Percentiles rank a stretch among this genome's conserved stretches.
Evolutionary conservation across 805 yeast genomes (phyloP).

Genomic region (Metschnikowia peoriensis): DNA sequence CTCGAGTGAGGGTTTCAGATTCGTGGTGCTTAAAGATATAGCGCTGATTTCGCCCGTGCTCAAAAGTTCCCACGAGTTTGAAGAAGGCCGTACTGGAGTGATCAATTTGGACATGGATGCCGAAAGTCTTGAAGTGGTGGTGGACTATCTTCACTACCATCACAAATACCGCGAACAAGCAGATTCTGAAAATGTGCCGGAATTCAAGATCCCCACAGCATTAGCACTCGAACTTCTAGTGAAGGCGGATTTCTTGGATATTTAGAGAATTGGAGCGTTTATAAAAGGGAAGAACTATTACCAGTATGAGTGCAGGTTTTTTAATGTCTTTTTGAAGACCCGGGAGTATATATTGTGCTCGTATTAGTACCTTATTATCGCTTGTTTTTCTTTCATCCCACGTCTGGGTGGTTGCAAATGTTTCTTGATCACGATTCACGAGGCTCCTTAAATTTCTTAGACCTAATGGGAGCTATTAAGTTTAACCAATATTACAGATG

Average conservation of each 20-base stretch:
- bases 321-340: neutral
- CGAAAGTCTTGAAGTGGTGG: conserved; percentile 69
- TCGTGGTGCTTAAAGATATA: conserved; percentile 64
- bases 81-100: conserved; percentile 58
- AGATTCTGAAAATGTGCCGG: conserved; percentile 63
- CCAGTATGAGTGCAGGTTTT: too few relatives aligned
- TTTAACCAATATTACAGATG: too few relatives aligned
- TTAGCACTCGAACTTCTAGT: conserved; percentile 88
- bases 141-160: conserved; percentile 81
- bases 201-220: conserved; percentile 89
- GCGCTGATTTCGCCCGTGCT: conserved; percentile 68
- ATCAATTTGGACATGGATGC: conserved; percentile 68
- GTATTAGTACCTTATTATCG: too few relatives aligned
- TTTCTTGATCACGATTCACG: too few relatives aligned
- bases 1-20: conserved; percentile 69
- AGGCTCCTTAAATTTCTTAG: too few relatives aligned
- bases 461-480: too few relatives aligned
- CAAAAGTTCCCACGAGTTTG: conserved; percentile 49
- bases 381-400: too few relatives aligned
- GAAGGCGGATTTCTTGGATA: conserved; percentile 88
- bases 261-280: conserved; percentile 22
- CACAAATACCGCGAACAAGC: conserved; percentile 58
- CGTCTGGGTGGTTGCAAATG: too few relatives aligned
- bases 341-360: neutral
- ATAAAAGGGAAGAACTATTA: too few relatives aligned